A percentile compares a stretch with the other conserved stretches of the same genome.
These are phyloP conservation scores for Xerocomus brunneocitrinus DNA, from an alignment of 768 basidiomycete species.

Conservation along the genomic window DNA sequence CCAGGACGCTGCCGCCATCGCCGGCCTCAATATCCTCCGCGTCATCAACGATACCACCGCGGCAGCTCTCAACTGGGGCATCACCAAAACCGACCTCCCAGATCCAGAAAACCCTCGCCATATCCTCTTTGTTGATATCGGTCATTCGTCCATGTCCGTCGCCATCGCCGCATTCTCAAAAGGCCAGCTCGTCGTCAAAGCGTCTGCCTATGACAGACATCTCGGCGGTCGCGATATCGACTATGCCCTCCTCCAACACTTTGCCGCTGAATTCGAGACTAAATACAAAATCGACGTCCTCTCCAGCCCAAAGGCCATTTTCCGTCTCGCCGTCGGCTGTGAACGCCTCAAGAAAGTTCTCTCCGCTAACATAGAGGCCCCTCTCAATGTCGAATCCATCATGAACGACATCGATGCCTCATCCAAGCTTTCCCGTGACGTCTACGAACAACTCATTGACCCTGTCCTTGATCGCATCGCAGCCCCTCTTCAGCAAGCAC, in stretches of 20 bases:
- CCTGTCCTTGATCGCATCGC: slow-evolving; percentile 74
- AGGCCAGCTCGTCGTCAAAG: slow-evolving; percentile 83
- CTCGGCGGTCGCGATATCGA: slow-evolving; percentile 97
- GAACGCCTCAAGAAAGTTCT: slow-evolving; percentile 96
- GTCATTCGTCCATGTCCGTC: slow-evolving; percentile 87
- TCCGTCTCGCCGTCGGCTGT: slow-evolving; percentile 84
- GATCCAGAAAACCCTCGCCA: slow-evolving; percentile 75
- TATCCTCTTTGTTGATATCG: slow-evolving; percentile 93
- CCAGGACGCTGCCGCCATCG: slow-evolving; percentile 85
- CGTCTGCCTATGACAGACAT: slow-evolving; percentile 86
- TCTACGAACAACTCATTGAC: slow-evolving; percentile 74
- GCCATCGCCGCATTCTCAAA: slow-evolving; percentile 91
- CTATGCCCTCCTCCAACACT: slow-evolving; percentile 83
- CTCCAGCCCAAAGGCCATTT: slow-evolving; percentile 84
- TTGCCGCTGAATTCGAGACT: slow-evolving; percentile 86
- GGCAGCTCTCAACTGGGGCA: slow-evolving; percentile 94
- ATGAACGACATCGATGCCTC: slow-evolving; percentile 94
- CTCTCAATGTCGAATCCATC: slow-evolving; percentile 91
- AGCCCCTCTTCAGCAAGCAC: slow-evolving; percentile 69
- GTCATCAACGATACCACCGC: slow-evolving; percentile 98
- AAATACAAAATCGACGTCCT: slow-evolving; percentile 98
- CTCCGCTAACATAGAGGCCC: slow-evolving; percentile 87
- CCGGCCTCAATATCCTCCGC: slow-evolving; percentile 85
- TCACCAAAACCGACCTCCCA: slow-evolving; percentile 97
- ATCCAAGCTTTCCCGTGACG: slow-evolving; percentile 78